Evolutionary conservation across 2,329 filamentous ascomycete genomes (phyloP).

Genomic region (Colletotrichum spinosum): DNA sequence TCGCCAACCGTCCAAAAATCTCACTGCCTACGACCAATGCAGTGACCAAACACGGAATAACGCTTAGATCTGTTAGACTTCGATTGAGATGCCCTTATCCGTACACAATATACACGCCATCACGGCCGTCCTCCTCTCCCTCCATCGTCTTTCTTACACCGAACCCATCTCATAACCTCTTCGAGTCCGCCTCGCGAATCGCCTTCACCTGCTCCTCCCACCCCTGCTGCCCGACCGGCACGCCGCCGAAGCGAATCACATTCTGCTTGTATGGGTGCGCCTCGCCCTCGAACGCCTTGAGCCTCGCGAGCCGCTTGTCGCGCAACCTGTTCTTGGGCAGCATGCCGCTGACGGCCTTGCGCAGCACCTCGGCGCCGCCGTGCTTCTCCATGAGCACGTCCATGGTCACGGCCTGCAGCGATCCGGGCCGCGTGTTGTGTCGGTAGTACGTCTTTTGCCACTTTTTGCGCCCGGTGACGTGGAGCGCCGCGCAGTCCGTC

Average conservation of each 20-base stretch:
- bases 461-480: slow-evolving; percentile 91
- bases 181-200: slow-evolving; percentile 61
- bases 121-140: slow-evolving; percentile 5
- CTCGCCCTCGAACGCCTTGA: slow-evolving; percentile 97
- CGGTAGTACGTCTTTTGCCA: slow-evolving; percentile 96
- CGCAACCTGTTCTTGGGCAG: slow-evolving; percentile 94
- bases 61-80: slow-evolving; percentile 22
- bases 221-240: slow-evolving; percentile 63
- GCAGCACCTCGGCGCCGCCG: slow-evolving; percentile 90
- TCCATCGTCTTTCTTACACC: not conserved
- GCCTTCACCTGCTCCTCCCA: slow-evolving; percentile 65
- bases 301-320: slow-evolving; percentile 84
- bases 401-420: slow-evolving; percentile 90
- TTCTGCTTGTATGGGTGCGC: slow-evolving; percentile 94
- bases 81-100: slow-evolving; percentile 36
- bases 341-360: slow-evolving; percentile 96
- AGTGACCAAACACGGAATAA: not conserved
- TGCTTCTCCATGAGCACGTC: slow-evolving; percentile 94
- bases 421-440: slow-evolving; percentile 91
- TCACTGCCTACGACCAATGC: too few relatives aligned
- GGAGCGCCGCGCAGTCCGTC: slow-evolving; percentile 86
- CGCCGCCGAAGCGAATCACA: slow-evolving; percentile 77
- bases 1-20: too few relatives aligned
- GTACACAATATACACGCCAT: slow-evolving; percentile 39
- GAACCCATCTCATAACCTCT: slow-evolving; percentile 58